These are phyloP conservation scores for Cystobasidiaceae sp. DNA, from an alignment of 1,284 basidiomycete genomes.

Conservation along the genomic window DNA sequence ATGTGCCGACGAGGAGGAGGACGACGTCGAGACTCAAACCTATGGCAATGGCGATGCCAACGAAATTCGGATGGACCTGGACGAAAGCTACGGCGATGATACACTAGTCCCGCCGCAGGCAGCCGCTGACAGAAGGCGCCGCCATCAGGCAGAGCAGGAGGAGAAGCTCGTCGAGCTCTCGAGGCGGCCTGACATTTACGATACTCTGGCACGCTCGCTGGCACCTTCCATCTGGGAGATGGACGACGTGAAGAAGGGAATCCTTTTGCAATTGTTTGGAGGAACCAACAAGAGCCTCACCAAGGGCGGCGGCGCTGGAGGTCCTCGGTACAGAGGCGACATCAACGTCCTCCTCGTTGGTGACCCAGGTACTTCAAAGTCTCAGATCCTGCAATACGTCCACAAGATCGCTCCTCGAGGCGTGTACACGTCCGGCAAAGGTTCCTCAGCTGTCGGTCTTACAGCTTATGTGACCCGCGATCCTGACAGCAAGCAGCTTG, in stretches of 20 bases:
- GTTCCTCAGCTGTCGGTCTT: conserved; percentile 94
- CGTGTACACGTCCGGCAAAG: conserved; percentile 94
- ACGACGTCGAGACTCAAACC: conserved; percentile 46
- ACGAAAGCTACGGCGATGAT: conserved; percentile 24
- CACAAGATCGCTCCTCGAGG: conserved; percentile 97
- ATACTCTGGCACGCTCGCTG: conserved; percentile 73
- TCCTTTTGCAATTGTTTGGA: conserved; percentile 89
- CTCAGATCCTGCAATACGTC: conserved; percentile 93
- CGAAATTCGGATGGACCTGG: conserved; percentile 40
- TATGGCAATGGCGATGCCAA: conserved; percentile 26
- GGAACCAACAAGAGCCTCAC: conserved; percentile 95
- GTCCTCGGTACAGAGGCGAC: conserved; percentile 92
- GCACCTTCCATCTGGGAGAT: conserved; percentile 96
- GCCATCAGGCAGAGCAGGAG: conserved; percentile 53
- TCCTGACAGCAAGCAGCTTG: conserved; percentile 95
- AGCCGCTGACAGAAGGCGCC: conserved; percentile 45
- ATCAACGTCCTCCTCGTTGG: conserved; percentile 96
- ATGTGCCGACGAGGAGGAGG: conserved; percentile 65
- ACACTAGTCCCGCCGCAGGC: conserved; percentile 34
- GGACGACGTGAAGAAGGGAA: conserved; percentile 99
- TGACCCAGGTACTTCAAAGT: conserved; percentile 96
- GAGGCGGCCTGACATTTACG: conserved; percentile 74
- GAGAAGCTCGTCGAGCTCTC: conserved; percentile 65
- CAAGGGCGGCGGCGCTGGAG: conserved; percentile 86
- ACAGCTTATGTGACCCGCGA: conserved; percentile 97